Evolutionary conservation across 352 stramenopile species (phyloP), one percentile per base, ranked within the genome.

Genomic region (Globisporangium nagaii): DNA sequence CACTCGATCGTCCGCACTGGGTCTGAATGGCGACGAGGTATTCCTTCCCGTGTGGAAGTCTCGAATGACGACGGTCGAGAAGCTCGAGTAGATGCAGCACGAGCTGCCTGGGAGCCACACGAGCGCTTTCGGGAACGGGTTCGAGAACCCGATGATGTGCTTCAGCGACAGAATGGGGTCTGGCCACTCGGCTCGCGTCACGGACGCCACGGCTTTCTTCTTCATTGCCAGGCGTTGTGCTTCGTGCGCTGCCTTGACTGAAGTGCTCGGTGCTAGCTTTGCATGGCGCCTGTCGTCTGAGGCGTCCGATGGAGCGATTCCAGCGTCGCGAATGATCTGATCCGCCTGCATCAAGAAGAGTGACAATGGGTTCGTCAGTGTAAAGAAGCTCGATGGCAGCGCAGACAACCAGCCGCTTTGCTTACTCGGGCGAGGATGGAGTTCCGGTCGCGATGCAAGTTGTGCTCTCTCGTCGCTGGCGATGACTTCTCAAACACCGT

Each of bases 81-180:
- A 70, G 25, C 70, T 84, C 15, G 79, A 60, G 41, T 90, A 89
- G 11, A 89, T 56, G 47, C 74, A 93, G 0, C 62, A 63, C 2
- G 63, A 69, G 4, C 65, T 57, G 10, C 71, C 55, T 1, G 71
- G 66, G 30, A 84, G 39, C 79, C 79, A 93, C 15, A 79, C 39
- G 19, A 90, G 34, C 28, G 71, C 60, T 4, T 62, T 65, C n/a
- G 68, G 56, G 28, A 75, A 80, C 2, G 53, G 48, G n/a, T 68
- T 73, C 24, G 75, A 86, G 46, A 89, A 84, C 0, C 79, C 79
- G 36, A 89, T 70, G 47, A 93, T 65, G 13, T 77, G 72, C 20
- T 65, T 56, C 17, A 93, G 62, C 6, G 70, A 62, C 20, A 90
- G 63, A 40, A 90, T 83, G 9, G 79, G 79, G 48, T 89, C 75